Conservation (phyloP, 192 early-diverging fungal species). For the Rhizoclosmatium globosum region DNA sequence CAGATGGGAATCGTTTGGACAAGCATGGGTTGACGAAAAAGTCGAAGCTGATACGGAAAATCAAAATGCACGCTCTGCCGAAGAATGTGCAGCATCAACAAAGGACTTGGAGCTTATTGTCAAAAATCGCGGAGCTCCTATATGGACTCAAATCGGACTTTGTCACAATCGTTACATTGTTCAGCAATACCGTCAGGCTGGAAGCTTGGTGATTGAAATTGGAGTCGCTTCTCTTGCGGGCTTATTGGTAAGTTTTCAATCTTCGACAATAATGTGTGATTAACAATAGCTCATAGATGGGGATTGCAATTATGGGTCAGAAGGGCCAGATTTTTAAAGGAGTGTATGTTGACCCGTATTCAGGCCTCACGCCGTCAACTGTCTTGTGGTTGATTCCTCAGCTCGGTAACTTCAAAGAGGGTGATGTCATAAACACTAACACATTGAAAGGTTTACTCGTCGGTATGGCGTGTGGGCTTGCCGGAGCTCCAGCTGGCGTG, state of each 20-base stretch:
- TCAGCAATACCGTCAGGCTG: conserved; percentile 44
- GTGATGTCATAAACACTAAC: not conserved
- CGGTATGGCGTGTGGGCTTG: conserved; percentile 46
- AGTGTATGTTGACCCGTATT: conserved; percentile 45
- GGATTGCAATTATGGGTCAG: conserved; percentile 21
- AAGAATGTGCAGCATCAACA: conserved; percentile 19
- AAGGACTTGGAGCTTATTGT: conserved; percentile 9
- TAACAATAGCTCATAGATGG: conserved; percentile 25
- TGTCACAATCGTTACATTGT: conserved; percentile 47
- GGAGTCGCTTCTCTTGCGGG: conserved; percentile 50
- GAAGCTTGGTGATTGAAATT: conserved; percentile 48
- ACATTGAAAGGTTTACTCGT: conserved; percentile 30
- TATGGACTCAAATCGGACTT: conserved; percentile 40
- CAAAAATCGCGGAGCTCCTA: conserved; percentile 38
- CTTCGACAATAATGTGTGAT: not conserved
- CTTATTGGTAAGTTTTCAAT: conserved; percentile 21
- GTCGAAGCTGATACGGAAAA: conserved; percentile 30
- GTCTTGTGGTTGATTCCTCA: conserved; percentile 39
- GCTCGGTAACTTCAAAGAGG: no score
- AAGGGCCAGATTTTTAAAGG: conserved; percentile 42
- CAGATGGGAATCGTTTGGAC: conserved; percentile 51
- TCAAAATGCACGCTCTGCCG: not conserved
- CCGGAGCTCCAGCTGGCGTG: conserved; percentile 52
- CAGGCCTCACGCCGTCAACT: conserved; percentile 44
- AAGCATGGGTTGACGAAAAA: conserved; percentile 53